Evolutionary conservation across 2,329 filamentous ascomycete genomes (phyloP).

Genomic region (Cephalotrichum gorgonifer): DNA sequence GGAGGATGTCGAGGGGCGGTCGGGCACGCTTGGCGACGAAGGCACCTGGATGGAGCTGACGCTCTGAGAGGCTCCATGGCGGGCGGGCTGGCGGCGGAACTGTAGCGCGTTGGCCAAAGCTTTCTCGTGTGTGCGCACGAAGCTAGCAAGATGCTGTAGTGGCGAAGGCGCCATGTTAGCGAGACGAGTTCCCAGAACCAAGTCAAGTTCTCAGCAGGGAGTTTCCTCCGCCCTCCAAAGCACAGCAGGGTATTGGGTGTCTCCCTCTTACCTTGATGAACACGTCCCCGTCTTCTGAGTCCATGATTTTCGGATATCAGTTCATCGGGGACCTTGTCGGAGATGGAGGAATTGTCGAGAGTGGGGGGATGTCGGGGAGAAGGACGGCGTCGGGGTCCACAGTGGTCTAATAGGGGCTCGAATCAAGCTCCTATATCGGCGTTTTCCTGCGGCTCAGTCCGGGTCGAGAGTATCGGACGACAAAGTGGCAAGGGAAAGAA

Average conservation of each 20-base stretch:
- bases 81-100: constrained; percentile 62
- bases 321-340: constrained; percentile 9
- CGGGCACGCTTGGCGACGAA: constrained; percentile 46
- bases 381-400: neutral
- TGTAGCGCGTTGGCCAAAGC: constrained; percentile 92
- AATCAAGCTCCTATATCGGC: neutral
- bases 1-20: constrained; percentile 53
- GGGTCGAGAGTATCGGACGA: neutral
- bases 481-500: neutral
- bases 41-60: constrained; percentile 46
- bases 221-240: no score
- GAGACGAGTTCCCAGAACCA: neutral
- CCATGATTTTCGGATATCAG: constrained; percentile 46
- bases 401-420: neutral
- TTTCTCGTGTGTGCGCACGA: constrained; percentile 95
- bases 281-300: constrained; percentile 80
- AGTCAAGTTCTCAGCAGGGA: constrained; percentile 9
- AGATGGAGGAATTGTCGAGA: constrained; percentile 1
- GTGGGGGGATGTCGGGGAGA: neutral
- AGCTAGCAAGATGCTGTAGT: constrained; percentile 89
- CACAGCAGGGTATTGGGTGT: no score
- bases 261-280: constrained; percentile 74
- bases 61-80: constrained; percentile 59
- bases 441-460: neutral
- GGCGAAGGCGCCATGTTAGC: neutral